Conservation (phyloP, 305 asterid species). For the Euphrasia arctica region DNA sequence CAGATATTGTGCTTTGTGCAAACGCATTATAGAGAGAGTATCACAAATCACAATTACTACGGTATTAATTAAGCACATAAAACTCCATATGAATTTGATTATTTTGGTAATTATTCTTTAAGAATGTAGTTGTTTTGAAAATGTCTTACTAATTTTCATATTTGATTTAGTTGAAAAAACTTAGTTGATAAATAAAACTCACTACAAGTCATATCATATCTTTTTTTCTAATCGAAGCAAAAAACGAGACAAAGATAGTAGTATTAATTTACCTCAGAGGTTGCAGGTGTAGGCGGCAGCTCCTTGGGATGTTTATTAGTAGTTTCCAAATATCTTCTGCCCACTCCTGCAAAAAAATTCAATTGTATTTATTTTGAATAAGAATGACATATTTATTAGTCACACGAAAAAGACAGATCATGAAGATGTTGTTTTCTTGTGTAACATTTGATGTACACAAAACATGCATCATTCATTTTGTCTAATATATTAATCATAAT, state of each 20-base stretch:
- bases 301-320: constrained; percentile 25
- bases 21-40: neutral
- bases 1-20: constrained; percentile 28
- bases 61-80: too few relatives aligned
- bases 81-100: too few relatives aligned
- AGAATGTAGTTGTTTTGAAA: too few relatives aligned
- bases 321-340: constrained; percentile 29
- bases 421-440: neutral
- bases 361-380: neutral
- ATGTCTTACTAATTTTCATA: too few relatives aligned
- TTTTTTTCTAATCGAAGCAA: too few relatives aligned
- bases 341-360: constrained; percentile 32
- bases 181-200: too few relatives aligned
- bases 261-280: constrained; percentile 20
- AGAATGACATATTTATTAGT: neutral
- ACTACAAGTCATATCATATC: neutral
- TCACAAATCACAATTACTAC: too few relatives aligned
- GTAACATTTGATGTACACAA: too few relatives aligned
- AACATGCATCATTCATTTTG: too few relatives aligned
- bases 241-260: neutral
- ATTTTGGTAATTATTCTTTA: too few relatives aligned
- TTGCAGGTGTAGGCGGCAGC: constrained; percentile 27
- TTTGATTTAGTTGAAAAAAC: too few relatives aligned
- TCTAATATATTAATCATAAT: too few relatives aligned
- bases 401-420: neutral